A percentile compares a stretch with the other conserved stretches of the same genome.
Evolutionary conservation across 2,329 filamentous ascomycete species (phyloP).

Genomic region (Beauveria sp.): DNA sequence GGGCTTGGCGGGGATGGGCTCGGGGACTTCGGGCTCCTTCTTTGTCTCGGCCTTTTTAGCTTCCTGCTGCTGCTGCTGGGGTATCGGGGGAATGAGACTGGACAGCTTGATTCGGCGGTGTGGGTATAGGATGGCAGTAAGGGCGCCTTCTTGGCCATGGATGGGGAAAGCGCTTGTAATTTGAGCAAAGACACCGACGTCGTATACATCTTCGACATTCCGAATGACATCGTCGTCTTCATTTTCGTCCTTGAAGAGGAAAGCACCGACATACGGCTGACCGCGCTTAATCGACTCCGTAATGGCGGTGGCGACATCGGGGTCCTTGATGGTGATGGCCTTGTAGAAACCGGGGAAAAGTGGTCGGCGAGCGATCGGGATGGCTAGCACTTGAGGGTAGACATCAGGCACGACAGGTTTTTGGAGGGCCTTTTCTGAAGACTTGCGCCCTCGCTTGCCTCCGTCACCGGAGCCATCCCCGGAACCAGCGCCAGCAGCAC

Average conservation of each 20-base stretch:
- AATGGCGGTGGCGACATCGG: conserved; percentile 83
- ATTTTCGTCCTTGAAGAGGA: conserved; percentile 93
- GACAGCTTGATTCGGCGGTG: conserved; percentile 91
- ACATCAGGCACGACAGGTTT: conserved; percentile 90
- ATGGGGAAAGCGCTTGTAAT: conserved; percentile 95
- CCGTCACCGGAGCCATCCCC: conserved; percentile 41
- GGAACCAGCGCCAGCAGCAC: conserved; percentile 46
- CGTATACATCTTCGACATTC: conserved; percentile 83
- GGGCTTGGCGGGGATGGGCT: conserved; percentile 50
- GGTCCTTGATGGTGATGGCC: conserved; percentile 91
- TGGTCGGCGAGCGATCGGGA: conserved; percentile 88
- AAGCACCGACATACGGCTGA: conserved; percentile 94
- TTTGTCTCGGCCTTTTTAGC: conserved; percentile 44
- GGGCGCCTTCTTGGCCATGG: conserved; percentile 71
- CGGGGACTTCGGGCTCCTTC: conserved; percentile 41
- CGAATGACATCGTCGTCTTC: conserved; percentile 92
- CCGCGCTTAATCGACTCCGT: conserved; percentile 95
- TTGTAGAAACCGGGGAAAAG: conserved; percentile 98
- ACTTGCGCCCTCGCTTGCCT: conserved; percentile 65
- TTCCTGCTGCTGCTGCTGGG: background rate
- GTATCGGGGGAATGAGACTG: conserved; percentile 61
- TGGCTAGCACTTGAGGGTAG: conserved; percentile 95
- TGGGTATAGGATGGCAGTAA: conserved; percentile 93
- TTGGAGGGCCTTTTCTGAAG: conserved; percentile 66
- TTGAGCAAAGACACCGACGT: conserved; percentile 94